phyloP scores from a whole-genome alignment of 306 rosid genomes.

The Luffa aegyptiaca region DNA sequence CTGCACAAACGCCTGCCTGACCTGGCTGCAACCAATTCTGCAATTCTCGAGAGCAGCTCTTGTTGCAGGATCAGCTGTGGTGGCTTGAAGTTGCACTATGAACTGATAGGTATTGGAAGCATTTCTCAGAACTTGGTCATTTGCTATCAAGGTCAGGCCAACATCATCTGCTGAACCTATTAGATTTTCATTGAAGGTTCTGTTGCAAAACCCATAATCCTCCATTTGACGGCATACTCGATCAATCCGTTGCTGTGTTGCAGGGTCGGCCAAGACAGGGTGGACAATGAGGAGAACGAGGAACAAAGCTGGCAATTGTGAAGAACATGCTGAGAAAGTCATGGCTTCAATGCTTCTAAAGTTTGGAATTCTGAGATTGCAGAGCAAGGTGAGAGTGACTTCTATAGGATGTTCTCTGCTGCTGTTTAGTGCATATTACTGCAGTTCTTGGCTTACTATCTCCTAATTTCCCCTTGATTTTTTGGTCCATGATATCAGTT shows the following conservation, averaged over 20 bases:
- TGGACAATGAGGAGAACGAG: neutral
- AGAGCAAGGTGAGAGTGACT: neutral
- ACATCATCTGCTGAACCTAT: neutral
- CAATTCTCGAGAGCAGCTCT: neutral
- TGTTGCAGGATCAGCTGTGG: neutral
- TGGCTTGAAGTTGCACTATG: neutral
- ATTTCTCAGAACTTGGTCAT: constrained; percentile 1
- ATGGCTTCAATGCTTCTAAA: neutral
- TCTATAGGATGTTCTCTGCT: neutral
- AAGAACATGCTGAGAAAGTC: neutral
- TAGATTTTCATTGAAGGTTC: neutral
- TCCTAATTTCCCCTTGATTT: neutral
- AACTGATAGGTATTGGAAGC: neutral
- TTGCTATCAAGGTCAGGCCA: neutral
- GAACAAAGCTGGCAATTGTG: neutral
- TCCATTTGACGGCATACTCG: neutral
- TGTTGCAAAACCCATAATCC: constrained; percentile 8
- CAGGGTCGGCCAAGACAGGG: neutral
- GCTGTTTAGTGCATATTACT: neutral
- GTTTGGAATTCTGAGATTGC: neutral
- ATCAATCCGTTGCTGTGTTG: neutral
- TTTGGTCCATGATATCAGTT: neutral
- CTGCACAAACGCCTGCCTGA: neutral
- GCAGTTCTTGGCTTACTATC: neutral
- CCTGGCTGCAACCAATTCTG: neutral